Evolutionary conservation across 2,329 filamentous ascomycete genomes (phyloP), one percentile per base, ranked within the genome.

Genomic region (Chaetomium sp.): DNA sequence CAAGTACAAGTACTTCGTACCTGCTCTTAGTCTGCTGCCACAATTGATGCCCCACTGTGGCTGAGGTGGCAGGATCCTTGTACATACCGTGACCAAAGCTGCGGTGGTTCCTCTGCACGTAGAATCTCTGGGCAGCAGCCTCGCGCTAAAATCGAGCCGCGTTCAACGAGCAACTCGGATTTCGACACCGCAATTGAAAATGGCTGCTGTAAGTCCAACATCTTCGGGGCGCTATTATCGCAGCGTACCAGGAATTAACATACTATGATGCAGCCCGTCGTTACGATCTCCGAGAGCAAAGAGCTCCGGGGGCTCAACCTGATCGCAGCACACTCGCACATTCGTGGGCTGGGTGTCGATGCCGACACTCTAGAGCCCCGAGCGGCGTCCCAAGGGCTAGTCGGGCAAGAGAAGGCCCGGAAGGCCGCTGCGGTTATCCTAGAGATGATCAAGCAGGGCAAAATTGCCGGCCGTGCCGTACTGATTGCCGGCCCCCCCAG

Each of bases 401-500:
- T 99, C 9, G 95, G 95, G 54, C 95, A 99, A 80, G 90, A 96
- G 74, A 97, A 97, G 82, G 95, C 95, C 63, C 89, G 95, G 66
- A 98, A 97, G 79, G 95, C 95, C 10, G 95, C 95, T 3, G 95
- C 94, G 1, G 90, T 99, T 57, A 96, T 99, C 73, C 81, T 99
- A 67, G 93, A 97, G 82, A 99, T 99, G 95, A 96, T 96, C 73
- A 97, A 96, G 81, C 93, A 97, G 75, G 94, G 94, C 74, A 98
- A 97, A 83, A 98, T 99, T 80, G 95, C 95, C 65, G 95, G 95
- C 60, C 88, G 94, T 74, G 95, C 95, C 38, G 91, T 97, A 35
- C 82, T 99, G 72, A 97, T 99, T 73, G 94, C 95, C 57, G 95
- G 95, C 0, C 95, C 95, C 66, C 95, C 95, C 4, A 94, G 87